Conservation (phyloP, 2,329 filamentous ascomycete genomes). For the Arthrobotrys sinensis region DNA sequence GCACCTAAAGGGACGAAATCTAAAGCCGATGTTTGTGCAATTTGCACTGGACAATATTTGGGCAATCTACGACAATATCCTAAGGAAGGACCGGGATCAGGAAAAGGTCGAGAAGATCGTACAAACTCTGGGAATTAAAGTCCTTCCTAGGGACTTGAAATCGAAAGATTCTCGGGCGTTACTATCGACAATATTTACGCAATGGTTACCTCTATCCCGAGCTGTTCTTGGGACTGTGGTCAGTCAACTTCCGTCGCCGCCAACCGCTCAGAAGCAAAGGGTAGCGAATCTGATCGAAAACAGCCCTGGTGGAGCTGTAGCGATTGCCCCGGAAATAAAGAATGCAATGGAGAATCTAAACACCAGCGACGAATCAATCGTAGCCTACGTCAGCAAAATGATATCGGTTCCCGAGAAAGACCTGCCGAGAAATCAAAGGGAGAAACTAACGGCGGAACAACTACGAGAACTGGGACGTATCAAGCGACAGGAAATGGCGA, state of each 20-base stretch:
- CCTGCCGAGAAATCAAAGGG: slow-evolving; percentile 86
- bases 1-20: slow-evolving; percentile 88
- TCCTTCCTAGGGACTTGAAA: slow-evolving; percentile 86
- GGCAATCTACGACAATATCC: slow-evolving; percentile 83
- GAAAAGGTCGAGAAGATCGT: slow-evolving; percentile 91
- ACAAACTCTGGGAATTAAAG: slow-evolving; percentile 86
- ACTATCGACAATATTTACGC: slow-evolving; percentile 86
- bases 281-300: slow-evolving; percentile 83
- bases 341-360: slow-evolving; percentile 89
- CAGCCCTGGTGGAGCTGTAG: slow-evolving; percentile 80
- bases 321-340: slow-evolving; percentile 78
- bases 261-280: slow-evolving; percentile 82
- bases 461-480: slow-evolving; percentile 87
- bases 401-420: slow-evolving; percentile 94
- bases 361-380: slow-evolving; percentile 80
- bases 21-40: slow-evolving; percentile 98
- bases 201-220: slow-evolving; percentile 93
- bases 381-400: slow-evolving; percentile 99
- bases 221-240: slow-evolving; percentile 93
- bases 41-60: slow-evolving; percentile 95
- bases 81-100: slow-evolving; percentile 75
- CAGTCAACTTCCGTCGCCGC: slow-evolving; percentile 90
- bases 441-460: slow-evolving; percentile 87
- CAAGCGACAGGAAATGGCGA: slow-evolving; percentile 90
- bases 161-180: slow-evolving; percentile 87